A percentile compares a stretch with the other conserved stretches of the same genome.
Evolutionary conservation across 306 rosid species (phyloP).

Genomic region (Prunus dulcis): DNA sequence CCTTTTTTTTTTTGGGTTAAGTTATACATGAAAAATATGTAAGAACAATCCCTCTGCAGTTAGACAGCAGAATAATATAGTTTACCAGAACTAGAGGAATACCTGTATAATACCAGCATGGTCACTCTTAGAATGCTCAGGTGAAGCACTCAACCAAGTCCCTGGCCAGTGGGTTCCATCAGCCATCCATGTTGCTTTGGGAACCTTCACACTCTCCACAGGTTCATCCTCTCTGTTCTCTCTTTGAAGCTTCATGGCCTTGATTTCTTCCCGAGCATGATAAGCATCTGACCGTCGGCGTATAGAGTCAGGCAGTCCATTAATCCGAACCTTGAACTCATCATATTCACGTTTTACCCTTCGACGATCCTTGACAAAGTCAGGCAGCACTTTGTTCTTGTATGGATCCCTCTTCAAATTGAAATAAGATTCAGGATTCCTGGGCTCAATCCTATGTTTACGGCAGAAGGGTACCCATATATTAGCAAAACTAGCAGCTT

Average conservation of each 20-base stretch:
- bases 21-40: background rate
- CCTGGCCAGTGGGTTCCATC: conserved; percentile 99
- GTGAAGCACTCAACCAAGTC: conserved; percentile 72
- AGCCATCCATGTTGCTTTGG: conserved; percentile 99
- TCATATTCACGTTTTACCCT: conserved; percentile 95
- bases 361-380: conserved; percentile 93
- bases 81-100: conserved; percentile 18
- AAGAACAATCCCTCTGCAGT: background rate
- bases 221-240: conserved; percentile 76
- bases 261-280: conserved; percentile 94
- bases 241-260: conserved; percentile 85
- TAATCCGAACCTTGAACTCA: conserved; percentile 91
- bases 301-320: conserved; percentile 88
- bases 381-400: conserved; percentile 78
- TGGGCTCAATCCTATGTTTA: conserved; percentile 87
- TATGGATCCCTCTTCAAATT: conserved; percentile 86
- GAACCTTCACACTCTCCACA: conserved; percentile 61
- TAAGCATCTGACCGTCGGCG: conserved; percentile 94
- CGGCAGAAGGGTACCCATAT: conserved; percentile 94
- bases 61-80: conserved; percentile 8
- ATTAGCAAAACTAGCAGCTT: conserved; percentile 96
- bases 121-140: conserved; percentile 84
- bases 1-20: background rate
- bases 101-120: conserved; percentile 99
- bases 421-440: conserved; percentile 95